Evolutionary conservation across 495 filamentous ascomycete genomes (phyloP).

Genomic region (Daldinia loculata): DNA sequence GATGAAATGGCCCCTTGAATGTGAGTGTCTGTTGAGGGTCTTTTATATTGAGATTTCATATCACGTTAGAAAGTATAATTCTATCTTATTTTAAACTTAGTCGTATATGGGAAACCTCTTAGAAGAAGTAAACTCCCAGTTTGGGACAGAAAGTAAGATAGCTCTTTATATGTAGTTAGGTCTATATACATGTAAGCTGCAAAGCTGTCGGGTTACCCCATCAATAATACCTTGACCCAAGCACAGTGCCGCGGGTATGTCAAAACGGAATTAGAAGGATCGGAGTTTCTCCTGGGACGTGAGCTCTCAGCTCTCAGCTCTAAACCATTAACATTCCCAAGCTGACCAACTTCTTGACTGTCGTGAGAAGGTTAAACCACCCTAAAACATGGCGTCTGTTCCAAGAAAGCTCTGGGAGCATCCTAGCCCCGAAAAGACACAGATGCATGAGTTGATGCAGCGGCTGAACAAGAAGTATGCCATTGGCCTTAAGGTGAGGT

Average conservation of each 20-base stretch:
- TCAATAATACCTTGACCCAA: not conserved
- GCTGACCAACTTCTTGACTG: not conserved
- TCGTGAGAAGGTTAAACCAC: constrained; percentile 6
- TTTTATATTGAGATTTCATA: not conserved
- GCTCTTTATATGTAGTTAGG: not conserved
- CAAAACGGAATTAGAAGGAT: not conserved
- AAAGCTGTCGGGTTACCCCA: not conserved
- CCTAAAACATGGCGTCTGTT: constrained; percentile 29
- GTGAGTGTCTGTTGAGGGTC: not conserved
- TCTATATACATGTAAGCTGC: not conserved
- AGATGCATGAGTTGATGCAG: constrained; percentile 62
- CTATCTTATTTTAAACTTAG: not conserved
- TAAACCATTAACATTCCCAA: not conserved
- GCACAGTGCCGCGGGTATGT: constrained; percentile 13
- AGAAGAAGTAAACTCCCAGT: not conserved
- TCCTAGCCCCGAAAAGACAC: constrained; percentile 60
- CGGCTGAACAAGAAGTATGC: constrained; percentile 55
- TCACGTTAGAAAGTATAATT: not conserved
- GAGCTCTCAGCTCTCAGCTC: constrained; percentile 1
- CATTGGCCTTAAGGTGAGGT: constrained; percentile 54
- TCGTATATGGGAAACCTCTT: not conserved
- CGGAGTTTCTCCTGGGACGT: not conserved
- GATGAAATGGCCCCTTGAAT: not conserved
- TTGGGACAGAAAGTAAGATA: not conserved
- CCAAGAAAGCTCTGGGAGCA: constrained; percentile 68